Evolutionary conservation across 176 grass and related monocot genomes (phyloP).

Genomic region (Aechmea fasciata): DNA sequence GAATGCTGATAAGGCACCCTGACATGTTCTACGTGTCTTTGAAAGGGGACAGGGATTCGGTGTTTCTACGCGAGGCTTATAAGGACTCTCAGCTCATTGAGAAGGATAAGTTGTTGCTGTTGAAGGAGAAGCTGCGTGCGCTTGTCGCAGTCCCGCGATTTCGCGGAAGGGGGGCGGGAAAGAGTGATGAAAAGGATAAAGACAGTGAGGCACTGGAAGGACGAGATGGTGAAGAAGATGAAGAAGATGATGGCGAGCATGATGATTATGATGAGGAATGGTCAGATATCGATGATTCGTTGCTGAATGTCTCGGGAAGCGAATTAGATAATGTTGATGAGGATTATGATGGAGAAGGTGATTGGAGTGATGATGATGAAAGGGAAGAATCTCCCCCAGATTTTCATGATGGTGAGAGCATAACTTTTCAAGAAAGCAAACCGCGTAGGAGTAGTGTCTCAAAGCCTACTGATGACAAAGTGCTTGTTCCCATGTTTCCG

Average conservation of each 20-base stretch:
- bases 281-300: slow-evolving; percentile 63
- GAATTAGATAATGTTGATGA: slow-evolving; percentile 36
- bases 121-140: slow-evolving; percentile 96
- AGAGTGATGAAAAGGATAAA: slow-evolving; percentile 16
- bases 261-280: slow-evolving; percentile 36
- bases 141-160: slow-evolving; percentile 60
- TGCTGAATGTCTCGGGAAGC: slow-evolving; percentile 37
- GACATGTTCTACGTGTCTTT: slow-evolving; percentile 93
- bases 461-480: slow-evolving; percentile 16
- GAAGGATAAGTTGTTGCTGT: slow-evolving; percentile 64
- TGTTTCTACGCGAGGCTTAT: slow-evolving; percentile 92
- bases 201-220: slow-evolving; percentile 11
- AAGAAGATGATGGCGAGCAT: slow-evolving; percentile 23
- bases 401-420: slow-evolving; percentile 46
- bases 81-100: slow-evolving; percentile 70
- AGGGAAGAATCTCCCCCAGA: slow-evolving; percentile 50
- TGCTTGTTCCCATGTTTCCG: slow-evolving; percentile 51
- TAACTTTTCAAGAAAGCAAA: slow-evolving; percentile 21
- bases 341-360: slow-evolving; percentile 60
- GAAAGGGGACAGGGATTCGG: slow-evolving; percentile 75
- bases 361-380: slow-evolving; percentile 48
- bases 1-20: slow-evolving; percentile 82
- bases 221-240: slow-evolving; percentile 17
- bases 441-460: slow-evolving; percentile 14
- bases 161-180: slow-evolving; percentile 11